phyloP scores from a whole-genome alignment of 305 asterid species.

The Fraxinus paxiana region DNA sequence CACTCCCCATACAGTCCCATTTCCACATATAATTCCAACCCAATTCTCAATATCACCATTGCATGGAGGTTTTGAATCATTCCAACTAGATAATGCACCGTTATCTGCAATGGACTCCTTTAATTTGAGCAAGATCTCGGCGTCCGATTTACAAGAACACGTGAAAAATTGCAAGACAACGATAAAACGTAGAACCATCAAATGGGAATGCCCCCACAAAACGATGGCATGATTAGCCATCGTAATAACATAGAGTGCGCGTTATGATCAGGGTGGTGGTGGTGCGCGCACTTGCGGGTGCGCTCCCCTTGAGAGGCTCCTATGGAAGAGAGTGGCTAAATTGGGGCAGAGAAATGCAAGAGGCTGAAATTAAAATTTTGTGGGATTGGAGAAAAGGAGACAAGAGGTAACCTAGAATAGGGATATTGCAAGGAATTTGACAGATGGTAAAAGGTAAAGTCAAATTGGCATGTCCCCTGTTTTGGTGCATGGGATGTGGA shows the following conservation, averaged over 20 bases:
- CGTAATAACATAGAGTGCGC: background rate
- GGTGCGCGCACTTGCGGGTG: slow-evolving; percentile 32
- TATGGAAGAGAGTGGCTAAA: slow-evolving; percentile 10
- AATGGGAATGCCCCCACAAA: background rate
- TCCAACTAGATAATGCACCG: slow-evolving; percentile 39
- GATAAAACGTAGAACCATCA: slow-evolving; percentile 10
- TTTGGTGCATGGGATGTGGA: slow-evolving; percentile 23
- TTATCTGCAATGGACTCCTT: slow-evolving; percentile 37
- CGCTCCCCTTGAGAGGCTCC: slow-evolving; percentile 26
- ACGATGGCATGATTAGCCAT: slow-evolving; percentile 18
- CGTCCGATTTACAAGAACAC: slow-evolving; percentile 28
- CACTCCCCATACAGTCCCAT: slow-evolving; percentile 45
- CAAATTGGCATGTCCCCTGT: slow-evolving; percentile 16
- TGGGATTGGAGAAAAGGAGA: slow-evolving; percentile 8
- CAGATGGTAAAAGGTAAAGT: slow-evolving; percentile 16
- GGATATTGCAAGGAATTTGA: background rate
- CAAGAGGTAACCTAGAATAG: slow-evolving; percentile 9
- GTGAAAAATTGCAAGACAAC: slow-evolving; percentile 1
- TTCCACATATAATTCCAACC: slow-evolving; percentile 43
- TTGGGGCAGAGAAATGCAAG: slow-evolving; percentile 25
- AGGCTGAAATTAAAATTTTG: slow-evolving; percentile 14
- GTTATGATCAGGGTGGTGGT: background rate
- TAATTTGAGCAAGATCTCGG: slow-evolving; percentile 42
- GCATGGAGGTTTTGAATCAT: slow-evolving; percentile 38
- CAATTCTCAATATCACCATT: slow-evolving; percentile 29